These are phyloP conservation scores for Omphalea diandra DNA, from an alignment of 441 rosid genomes.

Conservation along the genomic window DNA sequence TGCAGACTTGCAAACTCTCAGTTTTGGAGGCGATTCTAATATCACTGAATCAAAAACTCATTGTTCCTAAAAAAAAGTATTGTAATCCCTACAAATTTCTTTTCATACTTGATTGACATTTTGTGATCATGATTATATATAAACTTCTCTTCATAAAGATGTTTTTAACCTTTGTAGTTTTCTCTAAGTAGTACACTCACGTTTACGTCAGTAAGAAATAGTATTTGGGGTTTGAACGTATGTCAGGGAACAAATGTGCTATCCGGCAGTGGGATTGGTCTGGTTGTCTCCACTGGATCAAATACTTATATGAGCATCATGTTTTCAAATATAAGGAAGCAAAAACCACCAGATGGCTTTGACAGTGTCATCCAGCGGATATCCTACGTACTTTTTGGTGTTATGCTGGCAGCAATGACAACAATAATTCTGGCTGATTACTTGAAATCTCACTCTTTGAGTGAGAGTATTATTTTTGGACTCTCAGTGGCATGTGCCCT, in stretches of 20 bases:
- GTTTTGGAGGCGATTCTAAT: no score
- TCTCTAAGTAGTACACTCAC: background rate
- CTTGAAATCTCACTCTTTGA: constrained; percentile 29
- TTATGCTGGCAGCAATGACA: constrained; percentile 52
- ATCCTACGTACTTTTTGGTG: constrained; percentile 58
- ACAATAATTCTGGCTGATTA: constrained; percentile 43
- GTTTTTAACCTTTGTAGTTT: background rate
- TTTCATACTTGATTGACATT: background rate
- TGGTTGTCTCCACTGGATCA: constrained; percentile 70
- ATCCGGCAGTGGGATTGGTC: constrained; percentile 71
- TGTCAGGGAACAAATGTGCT: constrained; percentile 74
- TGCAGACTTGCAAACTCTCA: no score
- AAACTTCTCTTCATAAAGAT: background rate
- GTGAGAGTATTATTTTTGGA: constrained; percentile 59
- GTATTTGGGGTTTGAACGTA: constrained; percentile 11
- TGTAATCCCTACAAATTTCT: background rate
- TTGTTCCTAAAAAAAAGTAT: no score
- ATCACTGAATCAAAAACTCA: no score
- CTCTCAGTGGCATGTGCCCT: constrained; percentile 72
- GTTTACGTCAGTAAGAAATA: constrained; percentile 18
- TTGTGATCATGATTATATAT: background rate
- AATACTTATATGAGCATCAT: constrained; percentile 68
- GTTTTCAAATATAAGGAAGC: constrained; percentile 60
- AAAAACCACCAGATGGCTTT: constrained; percentile 53
- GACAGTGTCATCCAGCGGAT: constrained; percentile 49